phyloP scores from a whole-genome alignment of 1,139 yeast species.

The Yamadazyma membranifaciens region DNA sequence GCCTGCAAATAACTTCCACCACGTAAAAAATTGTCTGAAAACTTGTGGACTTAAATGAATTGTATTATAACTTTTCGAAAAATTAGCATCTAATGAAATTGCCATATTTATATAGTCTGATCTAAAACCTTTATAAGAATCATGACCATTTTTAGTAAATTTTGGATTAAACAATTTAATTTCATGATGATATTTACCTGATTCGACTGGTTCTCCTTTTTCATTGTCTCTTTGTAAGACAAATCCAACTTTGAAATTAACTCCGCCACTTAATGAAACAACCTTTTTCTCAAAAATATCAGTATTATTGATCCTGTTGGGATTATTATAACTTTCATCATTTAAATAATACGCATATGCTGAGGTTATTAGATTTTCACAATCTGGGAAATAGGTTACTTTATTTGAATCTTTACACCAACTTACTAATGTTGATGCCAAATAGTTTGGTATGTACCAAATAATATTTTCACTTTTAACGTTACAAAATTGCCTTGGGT shows the following conservation, averaged over 20 bases:
- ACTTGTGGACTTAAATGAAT: constrained; percentile 42
- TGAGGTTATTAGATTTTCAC: constrained; percentile 42
- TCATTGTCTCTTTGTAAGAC: constrained; percentile 46
- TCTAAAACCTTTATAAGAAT: constrained; percentile 41
- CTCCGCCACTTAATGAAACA: constrained; percentile 60
- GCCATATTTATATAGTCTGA: constrained; percentile 45
- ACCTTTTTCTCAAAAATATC: constrained; percentile 46
- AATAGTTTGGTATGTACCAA: constrained; percentile 60
- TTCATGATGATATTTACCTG: constrained; percentile 70
- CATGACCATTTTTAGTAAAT: constrained; percentile 41
- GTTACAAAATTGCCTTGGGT: constrained; percentile 37
- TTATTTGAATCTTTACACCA: constrained; percentile 57
- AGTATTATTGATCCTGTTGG: constrained; percentile 1
- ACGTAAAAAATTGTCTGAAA: constrained; percentile 38
- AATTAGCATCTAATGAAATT: constrained; percentile 54
- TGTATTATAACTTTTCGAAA: constrained; percentile 38
- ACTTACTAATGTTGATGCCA: constrained; percentile 54
- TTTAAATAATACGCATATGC: constrained; percentile 54
- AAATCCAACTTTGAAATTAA: constrained; percentile 57
- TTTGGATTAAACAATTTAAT: constrained; percentile 65
- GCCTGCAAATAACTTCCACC: constrained; percentile 48
- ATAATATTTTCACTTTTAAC: constrained; percentile 36
- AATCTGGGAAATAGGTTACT: constrained; percentile 44
- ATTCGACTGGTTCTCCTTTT: constrained; percentile 27
- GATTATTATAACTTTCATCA: constrained; percentile 14